Evolutionary conservation across 1,284 basidiomycete species (phyloP), one percentile per base, ranked within the genome.

Genomic region (Sanghuangporus sanghuang): DNA sequence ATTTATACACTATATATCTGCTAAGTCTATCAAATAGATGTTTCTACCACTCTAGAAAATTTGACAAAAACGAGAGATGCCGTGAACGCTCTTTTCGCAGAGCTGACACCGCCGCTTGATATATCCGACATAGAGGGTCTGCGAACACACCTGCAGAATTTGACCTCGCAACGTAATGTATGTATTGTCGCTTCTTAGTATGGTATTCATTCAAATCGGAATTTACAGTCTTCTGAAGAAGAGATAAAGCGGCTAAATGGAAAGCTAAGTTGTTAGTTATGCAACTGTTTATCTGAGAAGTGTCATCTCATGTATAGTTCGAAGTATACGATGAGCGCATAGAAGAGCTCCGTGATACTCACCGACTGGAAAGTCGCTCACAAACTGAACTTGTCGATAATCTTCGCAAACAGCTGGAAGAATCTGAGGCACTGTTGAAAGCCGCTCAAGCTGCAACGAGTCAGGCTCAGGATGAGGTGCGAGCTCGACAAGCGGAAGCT

Each of bases 321-420:
- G 11, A 69, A 95, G 94, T 86, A 36, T 93, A 95, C 76, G 92
- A 93, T 61, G 87, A 86, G 58, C 88, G 89, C 2, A 83, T 93
- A 21, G 89, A 92, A 67, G 93, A 96, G 72, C 78, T 96, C 0
- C 86, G 86, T 55, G 90, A 93, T 67, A 93, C 85, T 3, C 93
- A 95, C 71, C 83, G 81, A 40, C 79, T 92, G 7, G 93, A 95
- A 75, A 85, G 84, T 9, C 75, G 81, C 35, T 95, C 93, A 11
- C 90, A 90, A 67, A 84, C 83, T 1, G 84, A 89, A 57, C 85
- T 89, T 64, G 85, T 94, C 49, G 83, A 88, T 65, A 83, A 82
- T 63, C 78, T 96, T 44, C 84, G 83, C 46, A 79, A 79, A 11
- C 91, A 95, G 69, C 71, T 94, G 0, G 73, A 76, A 8, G 89